These are phyloP conservation scores for Xylariales sp. DNA, from an alignment of 2,329 filamentous ascomycete genomes.

Conservation along the genomic window DNA sequence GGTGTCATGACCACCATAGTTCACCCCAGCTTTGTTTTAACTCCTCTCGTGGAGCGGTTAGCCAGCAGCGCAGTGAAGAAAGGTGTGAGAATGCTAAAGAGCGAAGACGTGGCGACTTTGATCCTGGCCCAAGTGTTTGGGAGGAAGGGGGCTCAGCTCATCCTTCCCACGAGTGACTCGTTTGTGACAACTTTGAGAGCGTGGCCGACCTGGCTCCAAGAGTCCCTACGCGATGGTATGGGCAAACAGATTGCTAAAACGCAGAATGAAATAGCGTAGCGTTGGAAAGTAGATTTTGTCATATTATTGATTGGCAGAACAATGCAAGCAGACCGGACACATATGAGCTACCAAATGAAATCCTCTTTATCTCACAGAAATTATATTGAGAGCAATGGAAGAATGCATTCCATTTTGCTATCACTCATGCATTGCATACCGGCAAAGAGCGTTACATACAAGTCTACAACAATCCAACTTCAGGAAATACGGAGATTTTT, in stretches of 20 bases:
- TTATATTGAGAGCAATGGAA: too few species aligned
- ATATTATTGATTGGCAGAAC: neutral
- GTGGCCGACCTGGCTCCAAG: constrained; percentile 32
- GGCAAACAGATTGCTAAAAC: constrained; percentile 1
- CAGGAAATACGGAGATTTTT: too few species aligned
- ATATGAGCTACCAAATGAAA: too few species aligned
- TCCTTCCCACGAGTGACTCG: constrained; percentile 31
- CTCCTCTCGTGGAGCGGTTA: constrained; percentile 34
- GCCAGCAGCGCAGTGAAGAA: constrained; percentile 19
- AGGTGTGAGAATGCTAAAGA: constrained; percentile 25
- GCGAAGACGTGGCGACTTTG: constrained; percentile 38
- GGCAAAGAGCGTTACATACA: too few species aligned
- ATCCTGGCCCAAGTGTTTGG: constrained; percentile 45
- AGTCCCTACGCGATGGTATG: constrained; percentile 24
- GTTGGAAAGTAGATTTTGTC: too few species aligned
- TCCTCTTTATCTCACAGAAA: too few species aligned
- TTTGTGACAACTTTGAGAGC: constrained; percentile 30
- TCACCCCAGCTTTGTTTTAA: constrained; percentile 40
- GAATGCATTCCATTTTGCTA: too few species aligned
- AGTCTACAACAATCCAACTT: too few species aligned
- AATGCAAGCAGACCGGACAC: neutral
- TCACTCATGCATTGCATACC: too few species aligned
- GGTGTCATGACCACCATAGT: constrained; percentile 31
- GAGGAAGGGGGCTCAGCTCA: constrained; percentile 42
- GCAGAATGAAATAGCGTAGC: too few species aligned